These are phyloP conservation scores for Pleurotus ostreatus DNA, from an alignment of 768 basidiomycete genomes.

Conservation along the genomic window DNA sequence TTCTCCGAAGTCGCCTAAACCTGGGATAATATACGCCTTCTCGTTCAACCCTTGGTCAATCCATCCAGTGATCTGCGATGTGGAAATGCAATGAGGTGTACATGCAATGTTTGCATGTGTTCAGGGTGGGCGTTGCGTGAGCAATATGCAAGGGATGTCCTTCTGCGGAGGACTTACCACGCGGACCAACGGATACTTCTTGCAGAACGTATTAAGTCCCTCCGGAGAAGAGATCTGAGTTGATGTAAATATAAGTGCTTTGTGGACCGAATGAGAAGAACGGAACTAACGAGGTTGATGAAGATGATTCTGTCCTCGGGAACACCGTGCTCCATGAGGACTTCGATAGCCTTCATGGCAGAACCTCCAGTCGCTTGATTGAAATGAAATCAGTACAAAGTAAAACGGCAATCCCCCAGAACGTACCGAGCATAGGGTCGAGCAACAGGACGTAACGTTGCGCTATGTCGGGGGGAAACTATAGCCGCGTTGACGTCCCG, in stretches of 20 bases:
- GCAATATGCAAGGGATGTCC: not conserved
- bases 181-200: slow-evolving; percentile 67
- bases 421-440: slow-evolving; percentile 94
- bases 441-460: slow-evolving; percentile 89
- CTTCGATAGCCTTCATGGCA: slow-evolving; percentile 95
- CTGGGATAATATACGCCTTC: slow-evolving; percentile 87
- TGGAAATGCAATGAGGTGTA: not conserved
- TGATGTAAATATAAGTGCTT: slow-evolving; percentile 1
- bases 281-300: slow-evolving; percentile 71
- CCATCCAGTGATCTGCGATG: slow-evolving; percentile 83
- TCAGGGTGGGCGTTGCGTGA: not conserved
- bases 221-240: slow-evolving; percentile 83
- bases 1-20: slow-evolving; percentile 97
- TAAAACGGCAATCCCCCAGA: not conserved
- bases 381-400: slow-evolving; percentile 3
- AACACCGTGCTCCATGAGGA: slow-evolving; percentile 87
- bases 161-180: slow-evolving; percentile 53
- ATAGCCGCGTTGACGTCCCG: not conserved
- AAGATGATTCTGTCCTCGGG: slow-evolving; percentile 95
- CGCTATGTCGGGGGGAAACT: slow-evolving; percentile 94
- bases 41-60: slow-evolving; percentile 91
- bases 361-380: slow-evolving; percentile 87
- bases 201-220: slow-evolving; percentile 79
- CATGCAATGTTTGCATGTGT: not conserved
- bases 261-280: not conserved